Percentiles rank a stretch among this genome's conserved stretches.
Evolutionary conservation across 306 rosid species (phyloP).

Genomic region (Quercus suber): DNA sequence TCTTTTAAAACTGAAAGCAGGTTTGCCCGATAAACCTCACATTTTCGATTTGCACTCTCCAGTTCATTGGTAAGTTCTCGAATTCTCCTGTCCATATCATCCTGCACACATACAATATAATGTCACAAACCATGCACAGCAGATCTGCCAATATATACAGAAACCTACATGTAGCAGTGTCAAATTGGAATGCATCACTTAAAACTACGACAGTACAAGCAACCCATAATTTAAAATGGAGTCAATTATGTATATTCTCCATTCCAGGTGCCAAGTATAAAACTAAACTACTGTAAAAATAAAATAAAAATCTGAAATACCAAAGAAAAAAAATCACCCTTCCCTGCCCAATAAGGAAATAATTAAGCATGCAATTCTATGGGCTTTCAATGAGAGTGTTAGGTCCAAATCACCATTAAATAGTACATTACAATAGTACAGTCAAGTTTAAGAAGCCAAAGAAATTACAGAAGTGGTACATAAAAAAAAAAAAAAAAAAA

Average conservation of each 20-base stretch:
- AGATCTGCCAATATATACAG: conserved; percentile 14
- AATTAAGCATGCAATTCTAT: not conserved
- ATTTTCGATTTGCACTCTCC: conserved; percentile 74
- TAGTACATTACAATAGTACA: not conserved
- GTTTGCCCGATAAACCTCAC: conserved; percentile 93
- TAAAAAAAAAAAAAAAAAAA: too few relatives aligned
- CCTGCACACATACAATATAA: conserved; percentile 50
- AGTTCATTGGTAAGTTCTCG: conserved; percentile 64
- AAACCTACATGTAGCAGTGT: not conserved
- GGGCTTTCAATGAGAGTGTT: not conserved
- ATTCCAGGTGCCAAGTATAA: not conserved
- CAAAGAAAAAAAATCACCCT: not conserved
- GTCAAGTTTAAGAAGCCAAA: not conserved
- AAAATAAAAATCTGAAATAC: not conserved
- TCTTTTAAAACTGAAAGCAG: conserved; percentile 92
- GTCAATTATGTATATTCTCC: not conserved
- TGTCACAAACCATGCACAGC: conserved; percentile 11
- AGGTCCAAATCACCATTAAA: not conserved
- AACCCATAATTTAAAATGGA: not conserved
- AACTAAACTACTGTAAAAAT: not conserved
- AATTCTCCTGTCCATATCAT: conserved; percentile 79
- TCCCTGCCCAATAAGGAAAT: not conserved
- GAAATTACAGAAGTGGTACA: not conserved
- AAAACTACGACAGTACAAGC: not conserved
- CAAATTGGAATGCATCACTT: not conserved